These are phyloP conservation scores for Blumeria hordei DNA, from an alignment of 2,329 filamentous ascomycete genomes.

Conservation along the genomic window DNA sequence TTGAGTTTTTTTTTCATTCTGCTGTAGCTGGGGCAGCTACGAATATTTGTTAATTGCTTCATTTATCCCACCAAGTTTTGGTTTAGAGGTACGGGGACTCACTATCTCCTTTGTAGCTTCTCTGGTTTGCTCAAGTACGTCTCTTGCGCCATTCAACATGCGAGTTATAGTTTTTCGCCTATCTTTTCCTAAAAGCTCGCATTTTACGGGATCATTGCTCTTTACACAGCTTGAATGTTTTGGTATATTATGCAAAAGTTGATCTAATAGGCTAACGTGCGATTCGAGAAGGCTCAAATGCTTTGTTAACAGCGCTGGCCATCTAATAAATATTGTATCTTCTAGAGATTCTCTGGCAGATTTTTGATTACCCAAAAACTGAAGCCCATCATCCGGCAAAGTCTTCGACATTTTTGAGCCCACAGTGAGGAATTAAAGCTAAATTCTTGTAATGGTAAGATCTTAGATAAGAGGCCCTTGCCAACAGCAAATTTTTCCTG, in stretches of 20 bases:
- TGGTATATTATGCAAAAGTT: constrained; percentile 7
- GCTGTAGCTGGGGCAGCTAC: constrained; percentile 5
- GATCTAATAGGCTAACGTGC: constrained; percentile 9
- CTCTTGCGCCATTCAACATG: constrained; percentile 8
- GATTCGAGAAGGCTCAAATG: constrained; percentile 10
- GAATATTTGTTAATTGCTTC: constrained; percentile 1
- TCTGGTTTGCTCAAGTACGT: constrained; percentile 6
- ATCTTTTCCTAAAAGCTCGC: constrained; percentile 8
- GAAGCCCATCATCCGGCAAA: no score
- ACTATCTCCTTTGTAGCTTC: constrained; percentile 8
- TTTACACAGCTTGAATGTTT: constrained; percentile 5
- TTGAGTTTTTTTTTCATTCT: constrained; percentile 8
- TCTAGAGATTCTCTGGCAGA: no score
- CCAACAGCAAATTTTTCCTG: no score
- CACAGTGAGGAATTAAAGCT: no score
- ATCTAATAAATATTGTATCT: constrained; percentile 1
- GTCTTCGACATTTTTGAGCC: no score
- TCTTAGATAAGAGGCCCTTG: no score
- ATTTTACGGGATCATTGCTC: constrained; percentile 8
- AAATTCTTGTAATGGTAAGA: no score
- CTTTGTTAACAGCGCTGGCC: constrained; percentile 11
- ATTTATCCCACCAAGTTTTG: not conserved
- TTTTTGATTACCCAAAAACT: no score
- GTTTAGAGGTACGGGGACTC: constrained; percentile 1
- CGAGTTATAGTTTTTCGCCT: constrained; percentile 10